phyloP scores from a whole-genome alignment of 1,284 basidiomycete genomes.

The Trichosporon sp. region DNA sequence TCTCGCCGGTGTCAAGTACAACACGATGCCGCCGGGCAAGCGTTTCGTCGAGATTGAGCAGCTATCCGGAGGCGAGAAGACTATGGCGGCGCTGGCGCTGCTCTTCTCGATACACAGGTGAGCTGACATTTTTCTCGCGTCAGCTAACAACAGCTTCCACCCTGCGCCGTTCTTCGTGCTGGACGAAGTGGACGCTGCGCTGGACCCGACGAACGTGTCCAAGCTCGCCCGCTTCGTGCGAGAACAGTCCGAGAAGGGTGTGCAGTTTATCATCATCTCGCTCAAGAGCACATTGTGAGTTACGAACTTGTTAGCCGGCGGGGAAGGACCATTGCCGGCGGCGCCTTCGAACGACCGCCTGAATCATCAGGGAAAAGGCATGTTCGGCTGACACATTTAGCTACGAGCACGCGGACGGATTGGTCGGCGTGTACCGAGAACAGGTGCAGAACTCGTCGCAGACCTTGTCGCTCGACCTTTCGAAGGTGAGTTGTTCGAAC shows the following conservation, averaged over 20 bases:
- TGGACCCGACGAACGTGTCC: slow-evolving; percentile 92
- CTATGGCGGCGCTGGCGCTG: slow-evolving; percentile 90
- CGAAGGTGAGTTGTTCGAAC: slow-evolving; percentile 54
- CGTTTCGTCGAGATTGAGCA: slow-evolving; percentile 99
- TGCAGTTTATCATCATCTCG: slow-evolving; percentile 97
- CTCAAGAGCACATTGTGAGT: slow-evolving; percentile 55
- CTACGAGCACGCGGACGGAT: slow-evolving; percentile 83
- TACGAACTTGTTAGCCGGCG: not conserved
- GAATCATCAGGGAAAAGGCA: not conserved
- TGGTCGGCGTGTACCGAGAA: slow-evolving; percentile 91
- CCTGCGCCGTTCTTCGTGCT: slow-evolving; percentile 98
- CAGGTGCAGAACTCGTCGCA: slow-evolving; percentile 87
- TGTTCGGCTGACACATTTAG: slow-evolving; percentile 45
- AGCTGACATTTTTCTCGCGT: slow-evolving; percentile 13
- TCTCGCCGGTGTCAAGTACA: slow-evolving; percentile 90
- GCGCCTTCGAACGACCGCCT: not conserved
- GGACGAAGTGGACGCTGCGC: slow-evolving; percentile 95
- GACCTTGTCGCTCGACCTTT: slow-evolving; percentile 72
- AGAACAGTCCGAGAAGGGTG: slow-evolving; percentile 58
- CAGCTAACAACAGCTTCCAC: slow-evolving; percentile 64
- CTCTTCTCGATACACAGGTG: slow-evolving; percentile 94
- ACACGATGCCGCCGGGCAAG: slow-evolving; percentile 99
- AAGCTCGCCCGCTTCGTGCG: slow-evolving; percentile 88
- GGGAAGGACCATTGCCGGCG: not conserved
- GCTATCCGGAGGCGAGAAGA: slow-evolving; percentile 96